These are phyloP conservation scores for Diplosphaera chodatii DNA, from an alignment of 139 green algal genomes.

Conservation along the genomic window DNA sequence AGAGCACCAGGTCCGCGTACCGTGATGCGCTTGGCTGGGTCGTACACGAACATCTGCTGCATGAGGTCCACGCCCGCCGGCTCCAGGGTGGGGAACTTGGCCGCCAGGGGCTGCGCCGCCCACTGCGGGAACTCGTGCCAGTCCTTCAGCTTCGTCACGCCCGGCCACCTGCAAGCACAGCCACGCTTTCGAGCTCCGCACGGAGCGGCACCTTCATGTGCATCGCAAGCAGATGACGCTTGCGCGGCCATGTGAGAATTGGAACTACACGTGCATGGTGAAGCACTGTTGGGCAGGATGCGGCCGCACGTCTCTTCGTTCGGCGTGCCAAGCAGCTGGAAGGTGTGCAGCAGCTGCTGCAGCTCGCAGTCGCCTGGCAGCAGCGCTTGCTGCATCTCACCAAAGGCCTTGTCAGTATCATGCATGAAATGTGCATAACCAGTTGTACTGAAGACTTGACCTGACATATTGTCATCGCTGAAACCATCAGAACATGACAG, in stretches of 20 bases:
- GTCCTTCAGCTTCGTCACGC: conserved; percentile 68
- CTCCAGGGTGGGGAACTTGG: conserved; percentile 68
- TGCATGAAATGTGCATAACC: no score
- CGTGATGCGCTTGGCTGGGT: conserved; percentile 63
- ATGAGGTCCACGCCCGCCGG: conserved; percentile 73
- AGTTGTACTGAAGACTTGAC: no score
- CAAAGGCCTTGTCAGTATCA: no score
- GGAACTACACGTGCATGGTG: no score
- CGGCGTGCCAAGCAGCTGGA: conserved; percentile 83
- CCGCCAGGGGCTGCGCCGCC: conserved; percentile 18
- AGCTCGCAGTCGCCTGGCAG: conserved; percentile 83
- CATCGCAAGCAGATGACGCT: no score
- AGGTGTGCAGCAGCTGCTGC: conserved; percentile 86
- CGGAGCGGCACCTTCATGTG: no score
- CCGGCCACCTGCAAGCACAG: conserved; percentile 54
- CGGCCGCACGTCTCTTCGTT: conserved; percentile 35
- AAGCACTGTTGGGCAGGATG: no score
- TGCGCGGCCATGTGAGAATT: no score
- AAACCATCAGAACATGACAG: no score
- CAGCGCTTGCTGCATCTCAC: conserved; percentile 54
- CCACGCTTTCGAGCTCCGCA: no score
- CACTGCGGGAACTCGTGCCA: conserved; percentile 85
- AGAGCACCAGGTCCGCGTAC: no score
- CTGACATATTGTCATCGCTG: no score
- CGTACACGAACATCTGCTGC: conserved; percentile 65